Evolutionary conservation across 2,329 filamentous ascomycete species (phyloP).

Genomic region (Lecanicillium sp.): DNA sequence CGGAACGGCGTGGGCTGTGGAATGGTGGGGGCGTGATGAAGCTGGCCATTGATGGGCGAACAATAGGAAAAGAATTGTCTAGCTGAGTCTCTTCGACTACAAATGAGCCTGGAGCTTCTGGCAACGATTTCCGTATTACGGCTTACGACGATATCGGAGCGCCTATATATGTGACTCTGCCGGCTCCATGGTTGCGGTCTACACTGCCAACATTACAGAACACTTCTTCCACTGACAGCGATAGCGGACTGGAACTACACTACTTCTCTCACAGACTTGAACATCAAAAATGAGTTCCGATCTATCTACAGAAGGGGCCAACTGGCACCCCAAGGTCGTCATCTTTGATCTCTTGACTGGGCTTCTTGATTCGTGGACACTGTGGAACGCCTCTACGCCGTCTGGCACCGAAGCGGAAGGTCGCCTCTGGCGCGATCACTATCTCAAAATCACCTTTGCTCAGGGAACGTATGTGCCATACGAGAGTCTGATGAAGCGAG

Average conservation of each 20-base stretch:
- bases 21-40: too few species aligned
- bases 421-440: slow-evolving; percentile 30
- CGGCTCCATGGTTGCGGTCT: too few species aligned
- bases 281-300: not conserved
- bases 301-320: not conserved
- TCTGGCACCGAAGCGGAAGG: slow-evolving; percentile 22
- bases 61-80: too few species aligned
- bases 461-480: slow-evolving; percentile 28
- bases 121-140: too few species aligned
- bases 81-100: too few species aligned
- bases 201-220: too few species aligned
- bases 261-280: not conserved
- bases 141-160: too few species aligned
- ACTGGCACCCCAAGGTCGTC: slow-evolving; percentile 28
- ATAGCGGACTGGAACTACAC: too few species aligned
- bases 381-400: slow-evolving; percentile 30
- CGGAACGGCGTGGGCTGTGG: slow-evolving; percentile 12
- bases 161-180: too few species aligned
- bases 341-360: slow-evolving; percentile 37
- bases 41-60: too few species aligned
- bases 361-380: slow-evolving; percentile 33
- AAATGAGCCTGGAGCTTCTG: too few species aligned
- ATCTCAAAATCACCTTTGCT: slow-evolving; percentile 32
- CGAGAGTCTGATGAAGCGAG: slow-evolving; percentile 24
- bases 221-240: too few species aligned